Percentiles rank a stretch among this genome's conserved stretches.
Evolutionary conservation across 116 monocot species (phyloP).

Genomic region (Papilionanthe hybrid): DNA sequence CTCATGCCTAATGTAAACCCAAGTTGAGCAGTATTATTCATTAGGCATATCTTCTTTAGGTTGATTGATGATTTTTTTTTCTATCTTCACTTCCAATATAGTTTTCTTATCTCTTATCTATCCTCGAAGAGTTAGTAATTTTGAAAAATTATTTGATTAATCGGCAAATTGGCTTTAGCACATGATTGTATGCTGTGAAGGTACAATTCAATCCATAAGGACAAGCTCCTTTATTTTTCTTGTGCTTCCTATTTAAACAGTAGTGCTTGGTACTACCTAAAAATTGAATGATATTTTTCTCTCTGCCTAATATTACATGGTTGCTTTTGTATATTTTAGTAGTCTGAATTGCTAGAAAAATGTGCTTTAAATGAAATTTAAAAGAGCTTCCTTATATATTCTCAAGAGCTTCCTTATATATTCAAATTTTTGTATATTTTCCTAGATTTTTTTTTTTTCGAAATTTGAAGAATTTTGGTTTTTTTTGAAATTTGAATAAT

Average conservation of each 20-base stretch:
- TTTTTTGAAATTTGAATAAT: too few relatives aligned
- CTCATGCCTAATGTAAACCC: not conserved
- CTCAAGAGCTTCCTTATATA: too few relatives aligned
- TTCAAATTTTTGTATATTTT: too few relatives aligned
- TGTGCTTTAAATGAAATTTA: too few relatives aligned
- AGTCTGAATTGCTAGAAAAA: too few relatives aligned
- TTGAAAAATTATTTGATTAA: not conserved
- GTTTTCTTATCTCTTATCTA: not conserved
- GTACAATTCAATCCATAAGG: not conserved
- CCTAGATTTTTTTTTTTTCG: too few relatives aligned
- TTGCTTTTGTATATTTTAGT: too few relatives aligned
- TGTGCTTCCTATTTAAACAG: not conserved
- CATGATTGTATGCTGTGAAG: not conserved
- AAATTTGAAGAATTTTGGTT: too few relatives aligned
- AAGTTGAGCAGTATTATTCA: not conserved
- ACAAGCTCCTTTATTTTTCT: not conserved
- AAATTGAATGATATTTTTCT: too few relatives aligned
- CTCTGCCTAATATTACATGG: too few relatives aligned
- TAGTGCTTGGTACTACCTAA: not conserved
- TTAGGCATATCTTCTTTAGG: not conserved
- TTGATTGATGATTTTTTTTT: not conserved
- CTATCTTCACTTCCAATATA: not conserved
- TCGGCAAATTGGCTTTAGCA: not conserved
- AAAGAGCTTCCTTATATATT: too few relatives aligned
- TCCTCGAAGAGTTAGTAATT: not conserved